A percentile compares a stretch with the other conserved stretches of the same genome.
These are phyloP conservation scores for grape (Vitis vinifera) DNA, from an alignment of 164 flowering plant genomes.

Conservation along the genomic window DNA sequence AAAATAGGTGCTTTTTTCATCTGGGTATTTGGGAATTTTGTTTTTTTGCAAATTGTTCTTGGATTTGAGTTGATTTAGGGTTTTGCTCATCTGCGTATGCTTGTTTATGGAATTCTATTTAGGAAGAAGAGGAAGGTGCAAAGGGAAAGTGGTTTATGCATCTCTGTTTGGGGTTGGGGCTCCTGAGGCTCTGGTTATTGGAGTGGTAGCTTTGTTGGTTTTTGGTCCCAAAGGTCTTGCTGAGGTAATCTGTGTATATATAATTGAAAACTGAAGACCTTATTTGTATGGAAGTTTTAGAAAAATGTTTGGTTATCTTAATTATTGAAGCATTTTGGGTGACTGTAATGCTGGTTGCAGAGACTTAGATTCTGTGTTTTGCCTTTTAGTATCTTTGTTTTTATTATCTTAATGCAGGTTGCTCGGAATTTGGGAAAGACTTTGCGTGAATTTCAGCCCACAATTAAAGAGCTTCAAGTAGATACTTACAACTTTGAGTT, in stretches of 20 bases:
- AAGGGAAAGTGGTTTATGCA: conserved; percentile 61
- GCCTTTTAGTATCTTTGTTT: neutral
- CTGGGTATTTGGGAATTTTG: conserved; percentile 6
- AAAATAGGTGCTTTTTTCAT: conserved; percentile 33
- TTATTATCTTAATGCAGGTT: conserved; percentile 52
- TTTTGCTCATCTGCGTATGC: neutral
- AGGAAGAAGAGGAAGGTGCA: conserved; percentile 54
- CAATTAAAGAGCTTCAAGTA: conserved; percentile 96
- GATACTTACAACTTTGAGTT: conserved; percentile 7
- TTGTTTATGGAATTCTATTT: conserved; percentile 15
- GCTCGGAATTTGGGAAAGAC: conserved; percentile 95
- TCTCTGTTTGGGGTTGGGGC: conserved; percentile 99
- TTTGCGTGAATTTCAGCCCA: conserved; percentile 90
- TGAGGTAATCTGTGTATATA: conserved; percentile 50
- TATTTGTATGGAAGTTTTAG: neutral
- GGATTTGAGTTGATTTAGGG: neutral
- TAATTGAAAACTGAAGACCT: conserved; percentile 2
- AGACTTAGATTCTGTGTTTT: neutral
- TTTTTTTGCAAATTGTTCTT: neutral
- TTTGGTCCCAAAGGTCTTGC: conserved; percentile 99
- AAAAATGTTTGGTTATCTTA: too few relatives aligned
- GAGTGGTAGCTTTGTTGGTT: conserved; percentile 95
- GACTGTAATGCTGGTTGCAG: too few relatives aligned
- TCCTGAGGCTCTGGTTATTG: conserved; percentile 97
- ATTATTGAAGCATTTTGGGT: too few relatives aligned